A percentile compares a stretch with the other conserved stretches of the same genome.
Evolutionary conservation across 306 rosid species (phyloP).

Genomic region (Quillaja saponaria): DNA sequence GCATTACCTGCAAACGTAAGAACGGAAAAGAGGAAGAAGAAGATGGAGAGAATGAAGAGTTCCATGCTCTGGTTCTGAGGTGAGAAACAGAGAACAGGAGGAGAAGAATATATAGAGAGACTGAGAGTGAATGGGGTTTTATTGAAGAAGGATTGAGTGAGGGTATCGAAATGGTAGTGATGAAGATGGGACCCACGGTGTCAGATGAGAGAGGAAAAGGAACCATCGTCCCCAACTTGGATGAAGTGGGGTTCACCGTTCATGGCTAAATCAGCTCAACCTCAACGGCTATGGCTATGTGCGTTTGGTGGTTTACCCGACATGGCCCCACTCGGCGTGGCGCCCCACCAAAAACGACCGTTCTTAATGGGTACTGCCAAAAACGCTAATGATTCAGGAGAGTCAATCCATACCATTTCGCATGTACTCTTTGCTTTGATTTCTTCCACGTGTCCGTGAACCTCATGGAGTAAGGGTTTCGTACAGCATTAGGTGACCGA

Average conservation of each 20-base stretch:
- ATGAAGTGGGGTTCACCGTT: background rate
- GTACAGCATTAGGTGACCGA: background rate
- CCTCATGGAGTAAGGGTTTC: background rate
- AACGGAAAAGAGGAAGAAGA: constrained; percentile 33
- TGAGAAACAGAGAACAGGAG: constrained; percentile 30
- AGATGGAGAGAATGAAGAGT: constrained; percentile 20
- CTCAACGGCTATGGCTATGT: background rate
- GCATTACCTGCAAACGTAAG: constrained; percentile 48
- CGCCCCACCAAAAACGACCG: constrained; percentile 45
- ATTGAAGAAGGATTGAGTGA: too few species aligned
- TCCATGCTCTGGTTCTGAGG: constrained; percentile 45
- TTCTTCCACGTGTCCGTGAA: constrained; percentile 2
- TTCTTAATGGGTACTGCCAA: background rate
- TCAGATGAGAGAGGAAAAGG: background rate
- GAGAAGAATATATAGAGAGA: background rate
- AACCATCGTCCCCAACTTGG: background rate
- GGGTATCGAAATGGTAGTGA: constrained; percentile 15
- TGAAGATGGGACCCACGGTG: constrained; percentile 35
- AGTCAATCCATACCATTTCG: background rate
- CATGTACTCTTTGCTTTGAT: background rate
- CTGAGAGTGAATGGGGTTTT: background rate
- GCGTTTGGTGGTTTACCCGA: background rate
- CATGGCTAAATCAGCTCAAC: background rate
- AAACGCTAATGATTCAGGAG: background rate
- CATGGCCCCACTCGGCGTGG: constrained; percentile 29